A percentile compares a stretch with the other conserved stretches of the same genome.
phyloP scores from a whole-genome alignment of 306 rosid genomes.

The Ceratonia siliqua region DNA sequence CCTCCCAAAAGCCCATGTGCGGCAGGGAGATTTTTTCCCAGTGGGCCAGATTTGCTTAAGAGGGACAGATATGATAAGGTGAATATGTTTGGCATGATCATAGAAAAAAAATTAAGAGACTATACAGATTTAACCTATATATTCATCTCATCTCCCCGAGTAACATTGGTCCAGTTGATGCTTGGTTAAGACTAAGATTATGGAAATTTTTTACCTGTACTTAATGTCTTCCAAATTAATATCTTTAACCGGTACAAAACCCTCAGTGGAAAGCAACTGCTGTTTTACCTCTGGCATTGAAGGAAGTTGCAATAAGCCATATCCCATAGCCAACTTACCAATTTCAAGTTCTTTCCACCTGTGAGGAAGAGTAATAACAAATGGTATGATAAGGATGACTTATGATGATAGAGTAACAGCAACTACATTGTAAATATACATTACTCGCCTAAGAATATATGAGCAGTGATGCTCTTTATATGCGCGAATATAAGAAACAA shows the following conservation, averaged over 20 bases:
- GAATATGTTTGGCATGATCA: background rate
- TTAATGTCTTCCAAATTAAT: constrained; percentile 74
- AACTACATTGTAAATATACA: constrained; percentile 5
- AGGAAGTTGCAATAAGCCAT: constrained; percentile 87
- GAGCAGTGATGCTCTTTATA: constrained; percentile 92
- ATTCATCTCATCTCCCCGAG: background rate
- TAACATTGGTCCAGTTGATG: background rate
- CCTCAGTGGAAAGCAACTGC: constrained; percentile 70
- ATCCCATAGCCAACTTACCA: constrained; percentile 88
- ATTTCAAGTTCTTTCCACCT: constrained; percentile 97
- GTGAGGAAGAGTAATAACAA: constrained; percentile 18
- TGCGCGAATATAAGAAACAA: constrained; percentile 88
- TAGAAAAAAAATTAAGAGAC: background rate
- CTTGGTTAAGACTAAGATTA: constrained; percentile 12
- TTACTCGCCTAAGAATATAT: constrained; percentile 72
- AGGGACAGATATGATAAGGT: background rate
- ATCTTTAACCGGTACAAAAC: constrained; percentile 75
- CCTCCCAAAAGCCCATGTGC: background rate
- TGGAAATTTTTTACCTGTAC: constrained; percentile 57
- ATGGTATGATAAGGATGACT: constrained; percentile 21
- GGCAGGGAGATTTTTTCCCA: background rate
- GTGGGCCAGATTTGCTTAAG: background rate
- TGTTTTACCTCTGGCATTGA: constrained; percentile 77
- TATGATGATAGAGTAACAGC: constrained; percentile 14
- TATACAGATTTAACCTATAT: background rate